Conservation (phyloP, 2,329 filamentous ascomycete genomes). For the Fonsecaea nubica region DNA sequence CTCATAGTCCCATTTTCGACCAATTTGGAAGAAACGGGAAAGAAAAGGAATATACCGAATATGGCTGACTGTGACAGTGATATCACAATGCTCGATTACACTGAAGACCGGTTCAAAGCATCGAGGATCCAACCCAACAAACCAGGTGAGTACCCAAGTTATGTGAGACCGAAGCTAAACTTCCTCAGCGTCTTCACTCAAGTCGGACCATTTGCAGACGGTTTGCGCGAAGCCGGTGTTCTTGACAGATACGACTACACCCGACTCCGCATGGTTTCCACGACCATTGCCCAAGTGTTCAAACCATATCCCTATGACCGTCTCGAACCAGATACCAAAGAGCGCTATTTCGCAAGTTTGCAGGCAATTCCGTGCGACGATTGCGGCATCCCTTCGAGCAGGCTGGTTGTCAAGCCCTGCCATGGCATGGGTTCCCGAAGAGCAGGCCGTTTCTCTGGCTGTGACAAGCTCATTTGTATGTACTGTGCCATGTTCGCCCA, state of each 20-base stretch:
- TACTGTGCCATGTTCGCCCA: conserved; percentile 21
- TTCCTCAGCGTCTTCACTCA: conserved; percentile 20
- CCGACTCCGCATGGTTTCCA: conserved; percentile 25
- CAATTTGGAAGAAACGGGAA: background rate
- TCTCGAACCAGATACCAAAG: conserved; percentile 9
- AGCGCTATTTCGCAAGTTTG: conserved; percentile 25
- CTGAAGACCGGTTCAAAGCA: background rate
- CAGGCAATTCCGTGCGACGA: conserved; percentile 16
- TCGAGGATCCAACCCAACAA: conserved; percentile 1
- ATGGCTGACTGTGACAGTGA: conserved; percentile 15
- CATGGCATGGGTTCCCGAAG: conserved; percentile 3
- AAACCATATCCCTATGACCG: conserved; percentile 21
- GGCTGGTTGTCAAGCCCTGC: conserved; percentile 16
- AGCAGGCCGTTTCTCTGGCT: conserved; percentile 18
- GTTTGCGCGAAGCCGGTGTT: conserved; percentile 16
- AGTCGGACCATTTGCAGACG: conserved; percentile 18
- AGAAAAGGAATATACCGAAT: background rate
- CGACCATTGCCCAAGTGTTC: conserved; percentile 19
- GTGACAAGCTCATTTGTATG: conserved; percentile 22
- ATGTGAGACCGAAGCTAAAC: conserved; percentile 5
- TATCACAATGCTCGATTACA: background rate
- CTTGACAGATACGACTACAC: conserved; percentile 19
- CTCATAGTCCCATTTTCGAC: background rate
- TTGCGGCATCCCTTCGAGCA: conserved; percentile 5
- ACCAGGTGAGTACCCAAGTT: conserved; percentile 1